Evolutionary conservation across 305 asterid genomes (phyloP), one percentile per base, ranked within the genome.

Genomic region (Solanum hybrid): DNA sequence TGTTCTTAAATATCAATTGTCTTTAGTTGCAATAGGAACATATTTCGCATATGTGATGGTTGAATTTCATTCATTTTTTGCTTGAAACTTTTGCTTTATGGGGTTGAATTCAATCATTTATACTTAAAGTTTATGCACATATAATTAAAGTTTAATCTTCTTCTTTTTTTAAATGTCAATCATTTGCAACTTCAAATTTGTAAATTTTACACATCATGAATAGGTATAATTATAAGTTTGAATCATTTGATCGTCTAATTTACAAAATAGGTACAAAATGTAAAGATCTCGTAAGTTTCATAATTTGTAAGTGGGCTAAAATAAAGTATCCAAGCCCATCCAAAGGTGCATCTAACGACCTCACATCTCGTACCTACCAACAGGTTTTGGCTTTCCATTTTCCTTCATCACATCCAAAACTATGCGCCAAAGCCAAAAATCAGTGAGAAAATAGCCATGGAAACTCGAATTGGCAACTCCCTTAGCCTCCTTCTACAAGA

Each of bases 401-500:
- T 56, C 76, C 56, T 31, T 24, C 12, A 80, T 2, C 86, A 27
- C 71, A 42, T 79, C 86, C 64, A 40, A 7, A 80, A 85, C 76
- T 85, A 32, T 11, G 73, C 71, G 19, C 75, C 27, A 85, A 31
- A 85, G n/a, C 87, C 87, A 85, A 85, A 56, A 19, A 31, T 85
- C 88, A 56, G 76, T 56, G 22, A 31, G 4, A 31, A 31, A 51
- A 56, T 31, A 85, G 37, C 93, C 72, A 94, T 97, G 98, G 98
- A 93, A 42, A 77, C 94, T 90, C 92, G 91, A 78, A 82, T 84
- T 77, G 36, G 92, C 89, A 92, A 86, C 86, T 91, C 99, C 78
- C 95, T 92, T 27, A 12, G 88, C 89, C 92, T 91, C 80, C 92
- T 92, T 88, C 72, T 94, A 64, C 92, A 92, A 37, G 91, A 91